Conservation (phyloP, 164 flowering plant species). For the Nelumbo lutea region DNA sequence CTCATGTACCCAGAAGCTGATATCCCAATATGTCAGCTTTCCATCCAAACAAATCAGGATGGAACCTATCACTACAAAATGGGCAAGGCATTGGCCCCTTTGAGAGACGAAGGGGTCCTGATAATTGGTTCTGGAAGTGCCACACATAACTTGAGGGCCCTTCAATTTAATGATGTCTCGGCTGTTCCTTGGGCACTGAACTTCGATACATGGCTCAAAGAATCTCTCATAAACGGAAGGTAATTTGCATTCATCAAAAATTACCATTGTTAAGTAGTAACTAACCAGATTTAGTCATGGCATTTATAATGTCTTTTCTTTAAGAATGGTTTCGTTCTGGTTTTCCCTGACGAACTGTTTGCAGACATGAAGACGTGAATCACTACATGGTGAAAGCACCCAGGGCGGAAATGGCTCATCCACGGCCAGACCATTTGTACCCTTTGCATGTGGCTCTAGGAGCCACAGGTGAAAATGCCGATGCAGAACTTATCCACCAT, state of each 20-base stretch:
- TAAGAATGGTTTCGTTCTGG: too few relatives aligned
- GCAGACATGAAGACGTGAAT: slow-evolving; percentile 67
- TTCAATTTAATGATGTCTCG: slow-evolving; percentile 5
- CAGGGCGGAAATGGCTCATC: slow-evolving; percentile 55
- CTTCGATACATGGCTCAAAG: slow-evolving; percentile 74
- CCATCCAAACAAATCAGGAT: slow-evolving; percentile 46
- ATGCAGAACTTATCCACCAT: slow-evolving; percentile 60
- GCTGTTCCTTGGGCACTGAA: slow-evolving; percentile 59
- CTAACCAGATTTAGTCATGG: too few relatives aligned
- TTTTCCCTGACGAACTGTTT: neutral
- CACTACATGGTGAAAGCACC: slow-evolving; percentile 56
- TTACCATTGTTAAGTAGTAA: too few relatives aligned
- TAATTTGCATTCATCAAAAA: slow-evolving; percentile 9
- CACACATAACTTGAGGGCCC: slow-evolving; percentile 56
- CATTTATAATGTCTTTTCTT: too few relatives aligned
- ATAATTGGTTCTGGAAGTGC: slow-evolving; percentile 85
- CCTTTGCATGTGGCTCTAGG: slow-evolving; percentile 82
- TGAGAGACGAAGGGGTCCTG: slow-evolving; percentile 77
- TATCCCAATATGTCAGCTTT: slow-evolving; percentile 81
- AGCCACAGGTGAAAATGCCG: slow-evolving; percentile 54
- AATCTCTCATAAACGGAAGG: slow-evolving; percentile 70
- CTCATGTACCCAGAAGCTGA: slow-evolving; percentile 86
- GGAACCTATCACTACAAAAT: slow-evolving; percentile 73
- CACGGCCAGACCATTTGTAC: slow-evolving; percentile 73
- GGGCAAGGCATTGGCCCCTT: slow-evolving; percentile 74